A percentile compares a stretch with the other conserved stretches of the same genome.
Evolutionary conservation across 495 filamentous ascomycete genomes (phyloP).

Genomic region (Lasiosphaeriaceae sp.): DNA sequence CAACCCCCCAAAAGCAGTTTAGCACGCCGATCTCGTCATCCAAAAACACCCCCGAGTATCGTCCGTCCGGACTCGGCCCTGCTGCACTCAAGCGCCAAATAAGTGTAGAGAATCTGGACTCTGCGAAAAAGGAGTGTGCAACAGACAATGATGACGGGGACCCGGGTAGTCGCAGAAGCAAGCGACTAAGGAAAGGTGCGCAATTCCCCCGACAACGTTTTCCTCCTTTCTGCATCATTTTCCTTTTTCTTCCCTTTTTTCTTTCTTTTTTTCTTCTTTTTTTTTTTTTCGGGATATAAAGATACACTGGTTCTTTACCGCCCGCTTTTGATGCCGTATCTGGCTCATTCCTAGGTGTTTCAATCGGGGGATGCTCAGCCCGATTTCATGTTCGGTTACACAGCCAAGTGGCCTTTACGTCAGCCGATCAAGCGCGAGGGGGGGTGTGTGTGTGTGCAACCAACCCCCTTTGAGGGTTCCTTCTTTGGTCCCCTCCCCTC

Average conservation of each 20-base stretch:
- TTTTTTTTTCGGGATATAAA: not conserved
- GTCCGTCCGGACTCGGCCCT: conserved; percentile 46
- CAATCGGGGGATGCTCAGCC: not conserved
- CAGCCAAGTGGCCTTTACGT: not conserved
- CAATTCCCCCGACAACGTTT: not conserved
- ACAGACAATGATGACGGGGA: conserved; percentile 65
- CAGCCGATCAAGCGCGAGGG: not conserved
- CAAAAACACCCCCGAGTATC: conserved; percentile 58
- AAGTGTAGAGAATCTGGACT: conserved; percentile 67
- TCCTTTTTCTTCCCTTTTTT: not conserved
- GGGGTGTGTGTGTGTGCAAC: not conserved
- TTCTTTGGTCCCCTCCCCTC: not conserved
- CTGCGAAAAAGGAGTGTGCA: conserved; percentile 52
- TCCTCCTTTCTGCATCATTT: not conserved
- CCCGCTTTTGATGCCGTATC: too few species aligned
- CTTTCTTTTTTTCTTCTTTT: conserved; percentile 2
- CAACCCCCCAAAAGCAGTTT: conserved; percentile 40
- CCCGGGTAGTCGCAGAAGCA: conserved; percentile 77
- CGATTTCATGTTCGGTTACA: not conserved
- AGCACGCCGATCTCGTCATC: conserved; percentile 49
- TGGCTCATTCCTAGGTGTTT: too few species aligned
- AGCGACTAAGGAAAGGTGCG: conserved; percentile 88
- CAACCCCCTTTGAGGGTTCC: not conserved
- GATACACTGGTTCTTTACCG: too few species aligned
- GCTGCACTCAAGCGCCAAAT: conserved; percentile 74